A percentile compares a stretch with the other conserved stretches of the same genome.
These are phyloP conservation scores for Ustilago loliicola DNA, from an alignment of 1,284 basidiomycete species.

Conservation along the genomic window DNA sequence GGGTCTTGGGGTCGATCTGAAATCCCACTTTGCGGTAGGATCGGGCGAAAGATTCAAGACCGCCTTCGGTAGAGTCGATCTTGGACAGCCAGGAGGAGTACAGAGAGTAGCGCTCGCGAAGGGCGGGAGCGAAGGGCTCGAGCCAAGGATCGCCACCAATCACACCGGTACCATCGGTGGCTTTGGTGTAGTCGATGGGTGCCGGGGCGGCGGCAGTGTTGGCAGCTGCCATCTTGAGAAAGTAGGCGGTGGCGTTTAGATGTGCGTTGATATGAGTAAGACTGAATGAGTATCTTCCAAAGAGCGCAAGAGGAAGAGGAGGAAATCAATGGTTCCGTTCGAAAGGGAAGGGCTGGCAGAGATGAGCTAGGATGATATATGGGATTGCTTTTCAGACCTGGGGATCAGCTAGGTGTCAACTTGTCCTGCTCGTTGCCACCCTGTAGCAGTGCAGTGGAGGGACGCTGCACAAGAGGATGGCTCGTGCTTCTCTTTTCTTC, in stretches of 20 bases:
- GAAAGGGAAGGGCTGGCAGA: background rate
- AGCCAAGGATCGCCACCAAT: slow-evolving; percentile 66
- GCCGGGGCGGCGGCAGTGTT: slow-evolving; percentile 21
- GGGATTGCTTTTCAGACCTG: background rate
- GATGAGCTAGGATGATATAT: background rate
- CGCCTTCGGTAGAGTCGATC: slow-evolving; percentile 71
- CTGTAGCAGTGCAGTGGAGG: slow-evolving; percentile 1
- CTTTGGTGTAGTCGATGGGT: slow-evolving; percentile 59
- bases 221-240: slow-evolving; percentile 31
- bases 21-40: slow-evolving; percentile 90
- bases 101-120: slow-evolving; percentile 55
- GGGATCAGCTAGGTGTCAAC: background rate
- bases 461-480: slow-evolving; percentile 2
- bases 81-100: slow-evolving; percentile 56
- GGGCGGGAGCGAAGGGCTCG: slow-evolving; percentile 61
- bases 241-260: too few relatives aligned
- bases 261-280: background rate
- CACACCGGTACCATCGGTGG: slow-evolving; percentile 64
- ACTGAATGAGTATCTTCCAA: background rate
- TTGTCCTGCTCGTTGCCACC: slow-evolving; percentile 12
- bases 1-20: slow-evolving; percentile 77
- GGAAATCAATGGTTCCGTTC: background rate
- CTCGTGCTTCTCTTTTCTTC: slow-evolving; percentile 12
- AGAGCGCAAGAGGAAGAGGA: background rate
- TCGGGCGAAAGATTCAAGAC: slow-evolving; percentile 87